phyloP scores from a whole-genome alignment of 495 filamentous ascomycete species.

The Hypoxylon trugodes region DNA sequence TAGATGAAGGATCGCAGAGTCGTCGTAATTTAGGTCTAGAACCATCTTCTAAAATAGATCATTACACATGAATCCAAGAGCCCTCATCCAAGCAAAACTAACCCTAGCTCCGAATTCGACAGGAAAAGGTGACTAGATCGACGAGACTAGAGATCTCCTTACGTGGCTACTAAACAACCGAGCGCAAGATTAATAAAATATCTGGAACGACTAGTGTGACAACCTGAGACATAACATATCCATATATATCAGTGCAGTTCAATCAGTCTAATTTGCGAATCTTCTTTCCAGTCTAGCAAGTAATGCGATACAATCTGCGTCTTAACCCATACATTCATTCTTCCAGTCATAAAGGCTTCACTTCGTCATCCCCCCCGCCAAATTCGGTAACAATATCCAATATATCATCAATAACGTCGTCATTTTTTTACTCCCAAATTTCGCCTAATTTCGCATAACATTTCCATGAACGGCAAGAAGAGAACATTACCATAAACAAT shows the following conservation, averaged over 20 bases:
- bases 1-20: too few relatives aligned
- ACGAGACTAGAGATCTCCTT: neutral
- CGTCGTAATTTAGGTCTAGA: too few relatives aligned
- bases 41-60: too few relatives aligned
- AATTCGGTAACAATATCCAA: neutral
- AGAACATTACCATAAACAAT: slow-evolving; percentile 17
- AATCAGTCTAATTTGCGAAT: slow-evolving; percentile 15
- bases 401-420: neutral
- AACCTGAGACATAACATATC: neutral
- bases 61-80: too few relatives aligned
- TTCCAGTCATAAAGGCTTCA: neutral
- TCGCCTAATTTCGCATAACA: too few relatives aligned
- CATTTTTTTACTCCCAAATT: neutral
- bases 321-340: neutral
- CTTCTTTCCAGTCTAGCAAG: slow-evolving; percentile 30
- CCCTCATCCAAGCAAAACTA: too few relatives aligned
- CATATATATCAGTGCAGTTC: neutral
- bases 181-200: neutral
- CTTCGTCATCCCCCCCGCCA: neutral
- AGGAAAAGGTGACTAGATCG: neutral
- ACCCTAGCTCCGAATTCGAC: neutral
- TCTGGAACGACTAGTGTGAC: neutral
- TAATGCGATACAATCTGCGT: slow-evolving; percentile 36
- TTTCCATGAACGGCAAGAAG: too few relatives aligned
- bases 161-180: neutral